Evolutionary conservation across 176 grass and related monocot genomes (phyloP), one percentile per base, ranked within the genome.

Genomic region (Eragrostis curvula): DNA sequence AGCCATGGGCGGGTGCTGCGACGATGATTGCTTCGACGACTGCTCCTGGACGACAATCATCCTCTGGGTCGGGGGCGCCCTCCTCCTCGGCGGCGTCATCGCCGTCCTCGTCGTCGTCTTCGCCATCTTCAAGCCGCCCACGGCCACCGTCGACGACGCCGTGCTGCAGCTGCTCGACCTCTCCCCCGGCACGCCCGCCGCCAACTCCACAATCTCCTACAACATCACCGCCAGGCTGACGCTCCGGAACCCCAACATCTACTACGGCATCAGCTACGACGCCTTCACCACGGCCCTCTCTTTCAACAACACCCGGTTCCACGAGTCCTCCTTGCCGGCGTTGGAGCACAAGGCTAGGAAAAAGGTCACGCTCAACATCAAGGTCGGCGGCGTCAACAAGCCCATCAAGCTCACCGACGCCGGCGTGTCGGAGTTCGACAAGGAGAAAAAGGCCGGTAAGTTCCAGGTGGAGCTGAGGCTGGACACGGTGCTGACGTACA

Each of bases 181-280:
- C 6, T 0, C 75, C 1, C 8, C 81, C 0, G 61, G 72, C 1
- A 30, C 0, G 9, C n/a, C 24, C 9, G 45, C 77, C 3, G 1
- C 65, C 36, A 73, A 53, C 84, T 32, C 76, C 56, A 42, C 58
- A 5, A 3, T 77, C 14, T 89, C 87, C 53, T 89, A 85, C 82
- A 81, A 81, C 82, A 4, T 30, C 20, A 89, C 82, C 0, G 77
- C 41, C 5, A 85, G 70, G 44, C 6, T 89, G 8, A 64, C 87
- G 51, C 82, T 89, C 6, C 44, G 44, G 24, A 89, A 89, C 77
- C 87, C 87, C 63, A 89, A 89, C 87, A 29, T 84, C 1, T 70
- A 89, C 87, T 63, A 70, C 0, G 2, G 1, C 87, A 85, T 89
- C 76, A 30, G 3, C 17, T 89, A 81, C 87, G 52, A 47, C 12